Evolutionary conservation across 2,329 filamentous ascomycete species (phyloP), one percentile per base, ranked within the genome.

Genomic region (Didymella lethalis): DNA sequence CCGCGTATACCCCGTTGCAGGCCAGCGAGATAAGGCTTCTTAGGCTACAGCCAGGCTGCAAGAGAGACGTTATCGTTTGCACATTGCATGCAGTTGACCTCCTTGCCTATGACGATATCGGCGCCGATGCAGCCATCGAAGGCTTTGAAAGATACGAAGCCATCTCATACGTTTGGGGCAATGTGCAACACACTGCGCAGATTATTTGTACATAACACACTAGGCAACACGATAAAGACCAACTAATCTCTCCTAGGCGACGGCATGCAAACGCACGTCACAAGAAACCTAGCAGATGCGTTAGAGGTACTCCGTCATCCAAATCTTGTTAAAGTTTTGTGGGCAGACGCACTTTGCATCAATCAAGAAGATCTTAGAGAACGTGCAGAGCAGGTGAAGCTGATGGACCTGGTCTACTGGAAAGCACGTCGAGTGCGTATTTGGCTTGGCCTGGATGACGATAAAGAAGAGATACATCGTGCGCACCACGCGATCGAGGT

Each of bases 301-400:
- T 20, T 47, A 6, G 57, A 59, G 31, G 52, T 44, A 6, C 41
- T 60, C 18, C 49, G 36, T 18, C 32, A 16, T 23, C 8, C 3
- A 3, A 31, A 40, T 16, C 23, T 31, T 18, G 34, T 38, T n/a
- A 38, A 23, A 7, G n/a, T 56, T 1, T 10, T 61, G 25, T 62
- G 55, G 59, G 57, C 59, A 23, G 64, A 67, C 43, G 52, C 50
- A 14, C 34, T 66, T 2, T 66, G 64, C 23, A 65, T 66, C 31
- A 62, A 65, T 32, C 64, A 67, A 12, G 41, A 34, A 7, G 56
- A 65, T 16, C 20, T 7, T 11, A 11, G 41, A 5, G 61, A 65
- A 44, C 54, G 51, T 2, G 48, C 44, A 1, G 10, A 44, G 12
- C 61, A 67, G 28, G 54, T 67, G 0, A 48, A 54, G n/a, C 28